These are phyloP conservation scores for Celoporthe dispersa DNA, from an alignment of 2,329 filamentous ascomycete genomes.

Conservation along the genomic window DNA sequence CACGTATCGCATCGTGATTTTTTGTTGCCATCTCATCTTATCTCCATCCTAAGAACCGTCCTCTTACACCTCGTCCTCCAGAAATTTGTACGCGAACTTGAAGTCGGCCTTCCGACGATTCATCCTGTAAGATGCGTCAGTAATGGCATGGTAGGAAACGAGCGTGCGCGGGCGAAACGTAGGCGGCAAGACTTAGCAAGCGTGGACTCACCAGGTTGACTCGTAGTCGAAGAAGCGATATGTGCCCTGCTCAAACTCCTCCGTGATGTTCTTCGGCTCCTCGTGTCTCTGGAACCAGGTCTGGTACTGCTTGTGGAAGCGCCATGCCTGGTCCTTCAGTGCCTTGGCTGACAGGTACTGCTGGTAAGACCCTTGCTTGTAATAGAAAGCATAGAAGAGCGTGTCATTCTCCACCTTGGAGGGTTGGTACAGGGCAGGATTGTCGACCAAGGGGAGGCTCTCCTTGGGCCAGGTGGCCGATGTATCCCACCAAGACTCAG, in stretches of 20 bases:
- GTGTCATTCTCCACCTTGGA: constrained; percentile 91
- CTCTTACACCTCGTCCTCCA: constrained; percentile 83
- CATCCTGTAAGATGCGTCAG: constrained; percentile 70
- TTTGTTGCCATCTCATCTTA: background rate
- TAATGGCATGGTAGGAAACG: background rate
- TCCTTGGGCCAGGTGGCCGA: constrained; percentile 85
- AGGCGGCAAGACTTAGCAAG: constrained; percentile 31
- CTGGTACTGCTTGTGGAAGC: constrained; percentile 99
- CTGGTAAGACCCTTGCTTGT: constrained; percentile 93
- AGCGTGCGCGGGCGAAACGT: constrained; percentile 7
- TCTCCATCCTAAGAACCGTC: background rate
- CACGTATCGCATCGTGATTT: constrained; percentile 1
- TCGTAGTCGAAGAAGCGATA: constrained; percentile 99
- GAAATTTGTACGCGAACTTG: constrained; percentile 97
- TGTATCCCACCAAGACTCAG: constrained; percentile 75
- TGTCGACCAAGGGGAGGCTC: constrained; percentile 88
- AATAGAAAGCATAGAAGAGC: constrained; percentile 98
- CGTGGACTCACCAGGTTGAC: constrained; percentile 81
- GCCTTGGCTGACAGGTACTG: constrained; percentile 95
- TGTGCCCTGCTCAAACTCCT: constrained; percentile 98
- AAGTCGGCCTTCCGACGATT: constrained; percentile 97
- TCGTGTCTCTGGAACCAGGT: constrained; percentile 99
- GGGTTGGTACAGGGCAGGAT: constrained; percentile 74
- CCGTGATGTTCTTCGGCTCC: constrained; percentile 97
- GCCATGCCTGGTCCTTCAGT: constrained; percentile 98